Conservation (phyloP, 2,329 filamentous ascomycete genomes). For the Metarhizium guizhouense region DNA sequence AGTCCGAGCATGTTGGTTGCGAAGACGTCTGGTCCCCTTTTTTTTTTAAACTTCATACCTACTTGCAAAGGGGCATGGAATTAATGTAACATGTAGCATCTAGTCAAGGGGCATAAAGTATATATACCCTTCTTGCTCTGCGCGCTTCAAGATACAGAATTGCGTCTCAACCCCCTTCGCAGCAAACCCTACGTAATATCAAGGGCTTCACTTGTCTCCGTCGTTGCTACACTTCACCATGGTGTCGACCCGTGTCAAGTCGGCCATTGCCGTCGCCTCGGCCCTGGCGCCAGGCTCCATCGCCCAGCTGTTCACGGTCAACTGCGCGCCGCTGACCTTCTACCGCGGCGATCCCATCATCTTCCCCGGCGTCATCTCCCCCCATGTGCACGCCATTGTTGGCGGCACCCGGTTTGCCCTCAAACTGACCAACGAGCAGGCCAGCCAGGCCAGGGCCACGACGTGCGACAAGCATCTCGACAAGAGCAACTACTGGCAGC, state of each 20-base stretch:
- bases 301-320: conserved; percentile 18
- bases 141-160: too few species aligned
- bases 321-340: conserved; percentile 16
- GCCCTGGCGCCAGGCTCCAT: neutral
- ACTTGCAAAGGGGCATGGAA: too few species aligned
- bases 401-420: conserved; percentile 54
- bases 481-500: conserved; percentile 61
- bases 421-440: conserved; percentile 41
- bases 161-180: too few species aligned
- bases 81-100: too few species aligned
- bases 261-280: neutral
- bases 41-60: too few species aligned
- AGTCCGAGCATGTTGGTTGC: too few species aligned
- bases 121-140: too few species aligned
- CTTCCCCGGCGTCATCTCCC: conserved; percentile 40
- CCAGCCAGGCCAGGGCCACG: conserved; percentile 49
- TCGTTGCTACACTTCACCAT: neutral
- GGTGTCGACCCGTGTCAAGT: neutral
- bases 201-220: neutral
- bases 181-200: neutral
- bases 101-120: too few species aligned
- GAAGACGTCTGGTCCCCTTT: too few species aligned
- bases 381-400: conserved; percentile 53
- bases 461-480: conserved; percentile 55
- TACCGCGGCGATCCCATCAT: conserved; percentile 53